Base-by-base conservation (phyloP, 2,329 filamentous ascomycete genomes). In the Colletotrichum gloeosporioides region DNA sequence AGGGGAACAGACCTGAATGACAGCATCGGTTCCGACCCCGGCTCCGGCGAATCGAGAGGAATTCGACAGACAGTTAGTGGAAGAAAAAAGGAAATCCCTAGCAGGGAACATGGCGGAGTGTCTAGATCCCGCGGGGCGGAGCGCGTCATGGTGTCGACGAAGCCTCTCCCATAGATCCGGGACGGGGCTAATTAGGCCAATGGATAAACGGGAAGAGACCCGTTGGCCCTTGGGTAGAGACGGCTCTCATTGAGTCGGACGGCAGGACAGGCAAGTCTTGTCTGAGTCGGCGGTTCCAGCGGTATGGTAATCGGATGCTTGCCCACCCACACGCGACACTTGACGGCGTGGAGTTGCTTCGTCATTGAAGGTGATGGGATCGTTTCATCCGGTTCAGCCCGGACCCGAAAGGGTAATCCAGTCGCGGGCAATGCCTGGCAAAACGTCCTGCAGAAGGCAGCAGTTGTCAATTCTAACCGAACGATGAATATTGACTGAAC, bases 251-350 rank as follows among this genome's bases (percentile, higher is more conserved):
- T n/a, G 29, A 67, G 61, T 75, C 36, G 36, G 15, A 31, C 15
- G 29, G 53, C 62, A n/a, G 63, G 9, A 22, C 13, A 49, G 44
- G 16, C 15, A 29, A 36, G n/a, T 32, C 18, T 44, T 63, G 39
- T 39, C 55, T 61, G 64, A 49, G 25, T 27, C 34, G 44, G 15
- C 57, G 49, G 18, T 69, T 74, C 44, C 65, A 61, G 36, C 22
- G 44, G 64, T 34, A 34, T 55, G 59, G 74, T 69, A 27, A 36
- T 39, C 22, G 49, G 34, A 39, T 64, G 65, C 64, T 61, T 36
- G 63, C 61, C 70, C 64, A 66, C 71, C 27, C 73, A 73, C 73
- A 73, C 34, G 64, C 64, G 32, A 76, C 49, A 73, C 64, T 66
- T 61, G 59, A 74, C 59, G 71, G 59, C 44, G 34, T 59, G 65